Base-by-base conservation (phyloP, 2,329 filamentous ascomycete species). In the Emmonsia crescens region DNA sequence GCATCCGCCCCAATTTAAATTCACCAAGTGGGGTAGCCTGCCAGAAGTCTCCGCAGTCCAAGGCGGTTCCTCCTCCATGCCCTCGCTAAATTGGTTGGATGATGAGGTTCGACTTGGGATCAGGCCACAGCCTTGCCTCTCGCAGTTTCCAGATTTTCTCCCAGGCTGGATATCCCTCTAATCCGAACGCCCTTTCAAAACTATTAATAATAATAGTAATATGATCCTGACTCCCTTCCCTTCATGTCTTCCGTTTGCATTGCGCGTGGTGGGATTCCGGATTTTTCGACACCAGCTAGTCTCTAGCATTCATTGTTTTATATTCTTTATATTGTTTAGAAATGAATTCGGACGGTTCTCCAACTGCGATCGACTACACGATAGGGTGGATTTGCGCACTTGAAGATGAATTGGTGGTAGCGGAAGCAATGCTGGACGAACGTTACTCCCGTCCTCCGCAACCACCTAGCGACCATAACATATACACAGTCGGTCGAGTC, bases 341-440 rank as follows among this genome's bases (percentile, higher is more conserved):
- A 40, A 44, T n/a, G 42, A 19, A 6, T 21, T 44, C 42, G 42
- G 19, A 21, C 42, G 5, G 19, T 21, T n/a, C 42, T 21, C 42
- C 42, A 44, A 3, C 19, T n/a, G 19, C 42, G n/a, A 44, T 8
- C 19, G 42, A 44, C 49, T 75, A 74, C 61, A 71, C 67, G 1
- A 64, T 74, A 29, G 72, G 66, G 49, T 74, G 69, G 68, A 66
- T 74, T 27, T 73, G 71, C 62, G 70, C 72, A 19, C 56, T 74
- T 9, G 60, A 64, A 2, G 59, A 69, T 9, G 71, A 74, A 56
- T 63, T 70, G 62, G 66, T 65, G 2, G 71, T 71, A 10, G 71
- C 69, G 6, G 62, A 57, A 4, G 62, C 61, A 6, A 70, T 72
- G 69, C 63, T 75, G 1, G 72, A 75, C 60, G 64, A 70, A 73